Conservation (phyloP, 768 basidiomycete genomes). For the Termitomyces heimii region DNA sequence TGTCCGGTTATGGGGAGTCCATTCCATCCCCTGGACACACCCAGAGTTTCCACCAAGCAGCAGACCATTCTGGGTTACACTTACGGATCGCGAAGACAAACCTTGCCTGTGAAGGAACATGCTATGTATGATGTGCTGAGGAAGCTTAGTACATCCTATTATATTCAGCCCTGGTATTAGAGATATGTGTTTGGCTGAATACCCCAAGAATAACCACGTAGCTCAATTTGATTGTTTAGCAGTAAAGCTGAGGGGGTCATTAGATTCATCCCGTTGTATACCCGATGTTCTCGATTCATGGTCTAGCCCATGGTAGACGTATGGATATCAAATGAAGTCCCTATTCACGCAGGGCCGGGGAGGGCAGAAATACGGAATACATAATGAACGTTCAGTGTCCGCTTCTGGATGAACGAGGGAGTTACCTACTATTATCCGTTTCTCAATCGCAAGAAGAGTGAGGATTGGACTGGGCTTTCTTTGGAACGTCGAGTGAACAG, state of each 20-base stretch:
- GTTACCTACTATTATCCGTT: background rate
- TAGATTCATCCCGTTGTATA: background rate
- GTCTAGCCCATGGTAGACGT: background rate
- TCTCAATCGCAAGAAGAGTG: too few relatives aligned
- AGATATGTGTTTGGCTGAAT: background rate
- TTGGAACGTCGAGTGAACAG: background rate
- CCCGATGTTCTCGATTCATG: background rate
- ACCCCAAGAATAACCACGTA: background rate
- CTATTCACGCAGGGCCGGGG: too few relatives aligned
- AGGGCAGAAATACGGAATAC: background rate
- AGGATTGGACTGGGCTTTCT: too few relatives aligned
- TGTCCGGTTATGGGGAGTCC: constrained; percentile 26
- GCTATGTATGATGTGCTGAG: background rate
- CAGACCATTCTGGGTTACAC: background rate
- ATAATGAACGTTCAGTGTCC: background rate
- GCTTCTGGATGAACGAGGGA: background rate
- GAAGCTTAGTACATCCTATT: constrained; percentile 1
- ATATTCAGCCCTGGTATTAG: background rate
- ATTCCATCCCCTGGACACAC: constrained; percentile 13
- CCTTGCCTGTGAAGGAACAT: background rate
- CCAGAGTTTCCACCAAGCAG: background rate
- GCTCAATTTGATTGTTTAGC: background rate
- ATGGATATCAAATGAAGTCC: background rate
- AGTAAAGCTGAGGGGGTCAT: background rate
- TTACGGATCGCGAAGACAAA: background rate